A percentile compares a stretch with the other conserved stretches of the same genome.
Evolutionary conservation across 345 rosid genomes (phyloP).

Genomic region (Bretschneidera sinensis): DNA sequence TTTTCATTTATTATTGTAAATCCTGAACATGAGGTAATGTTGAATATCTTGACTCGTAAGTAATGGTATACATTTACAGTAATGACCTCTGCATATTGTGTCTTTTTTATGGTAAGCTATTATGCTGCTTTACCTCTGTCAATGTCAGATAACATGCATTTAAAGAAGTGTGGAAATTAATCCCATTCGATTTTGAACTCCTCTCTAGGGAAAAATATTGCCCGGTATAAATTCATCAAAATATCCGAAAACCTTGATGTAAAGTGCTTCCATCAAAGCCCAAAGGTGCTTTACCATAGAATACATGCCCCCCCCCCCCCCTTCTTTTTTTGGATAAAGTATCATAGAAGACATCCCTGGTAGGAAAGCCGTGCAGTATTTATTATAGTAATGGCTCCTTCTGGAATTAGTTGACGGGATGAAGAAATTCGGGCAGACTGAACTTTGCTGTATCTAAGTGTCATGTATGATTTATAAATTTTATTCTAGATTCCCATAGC

Average conservation of each 20-base stretch:
- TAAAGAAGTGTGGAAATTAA: background rate
- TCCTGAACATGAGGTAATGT: background rate
- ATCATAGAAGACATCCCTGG: no score
- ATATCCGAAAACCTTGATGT: no score
- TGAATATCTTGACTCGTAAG: background rate
- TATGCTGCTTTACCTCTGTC: background rate
- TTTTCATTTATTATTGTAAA: background rate
- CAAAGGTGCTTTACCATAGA: no score
- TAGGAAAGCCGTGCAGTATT: background rate
- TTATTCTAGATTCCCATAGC: background rate
- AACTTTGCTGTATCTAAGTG: slow-evolving; percentile 1
- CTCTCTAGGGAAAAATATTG: background rate
- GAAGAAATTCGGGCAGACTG: background rate
- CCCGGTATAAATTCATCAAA: no score
- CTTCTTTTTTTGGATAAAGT: no score
- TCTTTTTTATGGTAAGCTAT: background rate
- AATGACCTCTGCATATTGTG: no score
- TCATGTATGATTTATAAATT: background rate
- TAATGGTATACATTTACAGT: no score
- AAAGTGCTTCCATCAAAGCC: no score
- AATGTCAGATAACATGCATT: background rate
- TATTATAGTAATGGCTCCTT: background rate
- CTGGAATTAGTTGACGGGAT: background rate
- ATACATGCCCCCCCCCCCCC: no score
- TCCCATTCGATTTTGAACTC: background rate